A percentile compares a stretch with the other conserved stretches of the same genome.
Conservation (phyloP, 2,329 filamentous ascomycete genomes). For the Epichloe gansuensis region DNA sequence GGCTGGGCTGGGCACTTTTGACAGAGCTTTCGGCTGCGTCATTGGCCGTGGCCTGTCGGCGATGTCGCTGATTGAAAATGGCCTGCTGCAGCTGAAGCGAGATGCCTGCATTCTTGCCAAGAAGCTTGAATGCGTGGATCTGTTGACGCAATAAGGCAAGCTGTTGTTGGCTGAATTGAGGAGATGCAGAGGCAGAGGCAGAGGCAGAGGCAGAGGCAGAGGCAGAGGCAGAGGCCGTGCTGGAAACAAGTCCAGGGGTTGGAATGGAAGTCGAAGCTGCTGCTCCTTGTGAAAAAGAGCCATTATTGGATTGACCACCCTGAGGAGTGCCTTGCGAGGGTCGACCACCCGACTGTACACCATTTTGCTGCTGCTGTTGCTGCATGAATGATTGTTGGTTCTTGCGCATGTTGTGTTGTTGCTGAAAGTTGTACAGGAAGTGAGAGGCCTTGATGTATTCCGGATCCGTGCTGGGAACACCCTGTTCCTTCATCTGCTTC, state of each 20-base stretch:
- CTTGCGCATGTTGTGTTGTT: slow-evolving; percentile 44
- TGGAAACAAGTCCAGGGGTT: slow-evolving; percentile 18
- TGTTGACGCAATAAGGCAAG: slow-evolving; percentile 68
- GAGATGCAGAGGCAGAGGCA: slow-evolving; percentile 22
- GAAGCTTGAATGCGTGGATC: slow-evolving; percentile 79
- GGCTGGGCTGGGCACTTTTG: slow-evolving; percentile 18
- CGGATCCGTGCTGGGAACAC: slow-evolving; percentile 69
- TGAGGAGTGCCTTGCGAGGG: slow-evolving; percentile 25
- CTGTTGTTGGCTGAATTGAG: slow-evolving; percentile 67
- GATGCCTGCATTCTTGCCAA: slow-evolving; percentile 77
- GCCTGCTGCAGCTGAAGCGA: slow-evolving; percentile 68
- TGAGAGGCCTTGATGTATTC: slow-evolving; percentile 75
- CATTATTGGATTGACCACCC: slow-evolving; percentile 18
- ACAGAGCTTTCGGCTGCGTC: slow-evolving; percentile 29
- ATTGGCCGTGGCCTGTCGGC: slow-evolving; percentile 42
- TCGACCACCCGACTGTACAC: slow-evolving; percentile 27
- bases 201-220: slow-evolving; percentile 7
- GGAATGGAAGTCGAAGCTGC: slow-evolving; percentile 24
- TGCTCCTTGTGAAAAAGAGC: slow-evolving; percentile 20
- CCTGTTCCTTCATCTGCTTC: slow-evolving; percentile 75
- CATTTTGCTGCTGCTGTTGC: slow-evolving; percentile 36
- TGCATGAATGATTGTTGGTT: slow-evolving; percentile 31
- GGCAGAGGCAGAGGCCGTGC: slow-evolving; percentile 9
- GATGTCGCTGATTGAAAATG: slow-evolving; percentile 63
- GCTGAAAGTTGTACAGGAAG: slow-evolving; percentile 60